phyloP scores from a whole-genome alignment of 345 rosid species.

The Brassica incana region DNA sequence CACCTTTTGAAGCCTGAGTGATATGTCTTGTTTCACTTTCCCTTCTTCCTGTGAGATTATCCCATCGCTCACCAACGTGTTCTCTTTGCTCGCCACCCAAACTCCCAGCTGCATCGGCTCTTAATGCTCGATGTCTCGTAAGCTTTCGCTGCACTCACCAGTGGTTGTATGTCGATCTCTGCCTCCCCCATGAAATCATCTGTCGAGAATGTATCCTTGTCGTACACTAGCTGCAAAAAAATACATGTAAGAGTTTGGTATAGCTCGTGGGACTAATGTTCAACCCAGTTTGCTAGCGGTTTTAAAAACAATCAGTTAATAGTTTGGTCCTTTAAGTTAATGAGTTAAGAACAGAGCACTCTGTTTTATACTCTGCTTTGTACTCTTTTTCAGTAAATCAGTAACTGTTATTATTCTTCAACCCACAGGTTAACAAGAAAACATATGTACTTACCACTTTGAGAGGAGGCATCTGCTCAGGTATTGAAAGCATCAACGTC shows the following conservation, averaged over 20 bases:
- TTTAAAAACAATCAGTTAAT: background rate
- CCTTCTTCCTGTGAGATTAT: conserved; percentile 70
- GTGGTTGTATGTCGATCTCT: conserved; percentile 94
- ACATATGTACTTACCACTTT: conserved; percentile 64
- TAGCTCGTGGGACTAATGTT: background rate
- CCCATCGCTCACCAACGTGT: conserved; percentile 71
- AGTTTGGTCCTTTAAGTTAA: background rate
- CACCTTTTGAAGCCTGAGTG: conserved; percentile 76
- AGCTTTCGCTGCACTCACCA: conserved; percentile 80
- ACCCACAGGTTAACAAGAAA: background rate
- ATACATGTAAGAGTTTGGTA: conserved; percentile 5
- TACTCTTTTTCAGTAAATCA: background rate
- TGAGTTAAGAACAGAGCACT: background rate
- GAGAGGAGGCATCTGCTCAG: conserved; percentile 81
- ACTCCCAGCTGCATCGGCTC: conserved; percentile 77
- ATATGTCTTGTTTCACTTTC: conserved; percentile 74
- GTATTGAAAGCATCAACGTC: conserved; percentile 89
- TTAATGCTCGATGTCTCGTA: conserved; percentile 53
- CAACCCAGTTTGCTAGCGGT: background rate
- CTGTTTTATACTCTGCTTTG: background rate
- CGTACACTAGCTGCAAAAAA: conserved; percentile 69
- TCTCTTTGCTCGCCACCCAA: conserved; percentile 72
- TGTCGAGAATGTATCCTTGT: conserved; percentile 78
- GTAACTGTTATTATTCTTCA: background rate
- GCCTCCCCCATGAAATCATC: conserved; percentile 99